A percentile compares a stretch with the other conserved stretches of the same genome.
phyloP scores from a whole-genome alignment of 345 rosid species.

The Reutealis trisperma region DNA sequence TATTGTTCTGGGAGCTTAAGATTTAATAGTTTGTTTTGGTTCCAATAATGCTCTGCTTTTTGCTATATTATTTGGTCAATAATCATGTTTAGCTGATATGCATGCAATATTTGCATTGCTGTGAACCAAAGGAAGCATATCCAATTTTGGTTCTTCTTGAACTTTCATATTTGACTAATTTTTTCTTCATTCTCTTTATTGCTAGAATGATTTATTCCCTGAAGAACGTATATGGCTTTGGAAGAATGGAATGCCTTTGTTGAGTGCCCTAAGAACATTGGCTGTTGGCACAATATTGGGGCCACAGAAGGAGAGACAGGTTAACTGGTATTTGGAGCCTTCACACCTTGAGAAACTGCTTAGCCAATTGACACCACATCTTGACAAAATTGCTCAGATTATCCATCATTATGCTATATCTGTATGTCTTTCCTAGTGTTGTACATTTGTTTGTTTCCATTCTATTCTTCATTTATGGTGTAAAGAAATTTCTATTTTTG shows the following conservation, averaged over 20 bases:
- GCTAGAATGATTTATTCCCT: slow-evolving; percentile 88
- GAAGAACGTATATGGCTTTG: slow-evolving; percentile 93
- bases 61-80: not conserved
- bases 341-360: slow-evolving; percentile 73
- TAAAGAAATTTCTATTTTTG: not conserved
- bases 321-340: slow-evolving; percentile 84
- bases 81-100: not conserved
- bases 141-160: slow-evolving; percentile 2
- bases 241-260: slow-evolving; percentile 87
- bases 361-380: slow-evolving; percentile 72
- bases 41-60: not conserved
- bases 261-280: slow-evolving; percentile 84
- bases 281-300: slow-evolving; percentile 83
- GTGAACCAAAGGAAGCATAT: not conserved
- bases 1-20: not conserved
- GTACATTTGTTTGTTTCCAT: not conserved
- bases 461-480: not conserved
- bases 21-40: not conserved
- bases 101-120: not conserved
- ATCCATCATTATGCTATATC: slow-evolving; percentile 89
- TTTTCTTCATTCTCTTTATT: slow-evolving; percentile 34
- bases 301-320: slow-evolving; percentile 77
- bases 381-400: slow-evolving; percentile 82
- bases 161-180: slow-evolving; percentile 33
- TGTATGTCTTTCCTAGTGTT: slow-evolving; percentile 49